phyloP scores from a whole-genome alignment of 345 rosid species.

The Gynandropsis gynandra region DNA sequence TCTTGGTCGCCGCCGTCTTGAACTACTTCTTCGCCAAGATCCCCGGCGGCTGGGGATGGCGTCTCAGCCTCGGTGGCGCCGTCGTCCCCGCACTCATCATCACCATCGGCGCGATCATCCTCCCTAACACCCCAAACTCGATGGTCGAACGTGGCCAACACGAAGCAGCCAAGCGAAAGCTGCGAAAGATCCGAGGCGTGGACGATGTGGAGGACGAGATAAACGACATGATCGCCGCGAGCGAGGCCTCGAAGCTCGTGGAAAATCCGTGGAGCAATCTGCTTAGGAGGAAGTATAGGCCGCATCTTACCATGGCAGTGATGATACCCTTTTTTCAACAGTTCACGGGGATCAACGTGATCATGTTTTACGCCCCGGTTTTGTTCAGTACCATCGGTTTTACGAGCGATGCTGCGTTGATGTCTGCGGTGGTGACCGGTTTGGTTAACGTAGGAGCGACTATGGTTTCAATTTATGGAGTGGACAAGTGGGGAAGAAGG shows the following conservation, averaged over 20 bases:
- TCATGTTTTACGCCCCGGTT: conserved; percentile 92
- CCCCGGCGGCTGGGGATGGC: conserved; percentile 77
- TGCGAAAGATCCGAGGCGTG: conserved; percentile 53
- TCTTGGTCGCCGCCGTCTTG: conserved; percentile 55
- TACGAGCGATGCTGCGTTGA: conserved; percentile 51
- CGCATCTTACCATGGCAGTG: conserved; percentile 70
- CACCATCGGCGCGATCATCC: conserved; percentile 57
- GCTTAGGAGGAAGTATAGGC: conserved; percentile 62
- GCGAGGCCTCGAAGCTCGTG: conserved; percentile 57
- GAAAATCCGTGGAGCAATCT: conserved; percentile 69
- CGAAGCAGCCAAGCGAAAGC: conserved; percentile 41
- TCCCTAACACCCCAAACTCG: conserved; percentile 85
- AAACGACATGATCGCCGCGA: conserved; percentile 52
- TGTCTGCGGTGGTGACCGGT: conserved; percentile 82
- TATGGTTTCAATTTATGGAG: conserved; percentile 61
- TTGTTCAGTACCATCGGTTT: conserved; percentile 77
- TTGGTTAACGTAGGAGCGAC: conserved; percentile 60
- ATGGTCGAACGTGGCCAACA: conserved; percentile 72
- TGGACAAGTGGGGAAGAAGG: conserved; percentile 85
- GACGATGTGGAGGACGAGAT: conserved; percentile 59
- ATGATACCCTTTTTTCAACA: conserved; percentile 83
- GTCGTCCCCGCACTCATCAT: conserved; percentile 84
- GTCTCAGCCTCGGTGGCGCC: conserved; percentile 83
- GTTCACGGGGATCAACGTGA: conserved; percentile 75
- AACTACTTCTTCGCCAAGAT: conserved; percentile 73